These are phyloP conservation scores for Leptographium lundbergii DNA, from an alignment of 2,329 filamentous ascomycete genomes.

Conservation along the genomic window DNA sequence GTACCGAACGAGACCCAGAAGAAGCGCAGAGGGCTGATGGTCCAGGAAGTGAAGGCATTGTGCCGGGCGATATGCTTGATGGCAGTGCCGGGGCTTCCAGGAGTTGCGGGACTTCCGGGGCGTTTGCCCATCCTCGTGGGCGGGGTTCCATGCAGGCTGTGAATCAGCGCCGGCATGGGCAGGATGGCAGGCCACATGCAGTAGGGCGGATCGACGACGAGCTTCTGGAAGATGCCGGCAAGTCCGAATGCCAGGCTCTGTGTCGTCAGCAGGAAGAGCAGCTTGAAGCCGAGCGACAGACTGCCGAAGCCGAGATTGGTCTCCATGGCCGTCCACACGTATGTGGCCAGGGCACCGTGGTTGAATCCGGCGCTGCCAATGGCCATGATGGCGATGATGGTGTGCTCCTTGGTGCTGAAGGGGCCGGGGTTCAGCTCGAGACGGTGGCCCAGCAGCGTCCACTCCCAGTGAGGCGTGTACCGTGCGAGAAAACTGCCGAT, in stretches of 20 bases:
- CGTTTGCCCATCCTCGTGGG: not conserved
- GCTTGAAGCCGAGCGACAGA: not conserved
- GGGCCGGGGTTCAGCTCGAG: slow-evolving; percentile 41
- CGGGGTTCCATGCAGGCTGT: slow-evolving; percentile 40
- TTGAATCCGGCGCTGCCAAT: slow-evolving; percentile 38
- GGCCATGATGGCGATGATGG: slow-evolving; percentile 47
- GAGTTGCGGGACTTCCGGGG: not conserved
- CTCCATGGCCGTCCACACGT: slow-evolving; percentile 36
- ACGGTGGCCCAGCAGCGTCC: slow-evolving; percentile 33
- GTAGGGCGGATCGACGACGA: slow-evolving; percentile 37
- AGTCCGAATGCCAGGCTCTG: slow-evolving; percentile 44
- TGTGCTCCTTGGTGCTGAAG: slow-evolving; percentile 47
- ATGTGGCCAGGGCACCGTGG: slow-evolving; percentile 26
- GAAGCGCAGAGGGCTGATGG: slow-evolving; percentile 44
- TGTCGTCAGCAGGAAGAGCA: not conserved
- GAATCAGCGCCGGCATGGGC: slow-evolving; percentile 48
- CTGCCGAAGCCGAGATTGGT: slow-evolving; percentile 35
- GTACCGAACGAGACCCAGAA: slow-evolving; percentile 43
- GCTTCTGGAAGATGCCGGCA: slow-evolving; percentile 32
- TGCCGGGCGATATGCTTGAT: slow-evolving; percentile 26
- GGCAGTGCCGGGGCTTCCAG: not conserved
- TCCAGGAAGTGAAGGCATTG: slow-evolving; percentile 48
- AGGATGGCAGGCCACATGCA: slow-evolving; percentile 37
- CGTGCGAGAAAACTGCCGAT: slow-evolving; percentile 46
- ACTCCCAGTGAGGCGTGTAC: slow-evolving; percentile 33